Conservation (phyloP, 2,329 filamentous ascomycete genomes). For the Epichloe aotearoae region DNA sequence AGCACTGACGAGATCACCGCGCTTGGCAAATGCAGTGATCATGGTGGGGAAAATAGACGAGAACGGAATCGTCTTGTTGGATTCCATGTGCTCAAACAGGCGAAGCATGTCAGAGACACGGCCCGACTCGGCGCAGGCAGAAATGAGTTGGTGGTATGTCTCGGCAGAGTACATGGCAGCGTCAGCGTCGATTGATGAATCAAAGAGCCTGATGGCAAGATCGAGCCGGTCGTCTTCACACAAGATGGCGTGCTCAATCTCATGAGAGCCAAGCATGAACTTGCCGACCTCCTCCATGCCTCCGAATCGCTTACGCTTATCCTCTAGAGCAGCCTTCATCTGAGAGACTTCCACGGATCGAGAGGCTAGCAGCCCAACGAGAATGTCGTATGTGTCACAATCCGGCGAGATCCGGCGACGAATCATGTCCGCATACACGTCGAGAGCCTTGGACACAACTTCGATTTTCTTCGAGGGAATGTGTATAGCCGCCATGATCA, state of each 20-base stretch:
- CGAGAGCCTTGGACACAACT: constrained; percentile 79
- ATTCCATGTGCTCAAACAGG: constrained; percentile 85
- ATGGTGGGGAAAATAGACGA: constrained; percentile 80
- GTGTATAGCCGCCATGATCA: constrained; percentile 73
- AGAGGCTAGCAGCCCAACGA: constrained; percentile 70
- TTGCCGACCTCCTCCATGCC: constrained; percentile 72
- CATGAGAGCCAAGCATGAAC: constrained; percentile 80
- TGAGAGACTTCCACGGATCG: constrained; percentile 67
- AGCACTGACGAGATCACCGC: constrained; percentile 71
- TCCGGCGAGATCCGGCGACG: constrained; percentile 71
- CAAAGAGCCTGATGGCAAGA: constrained; percentile 75
- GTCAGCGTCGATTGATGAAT: constrained; percentile 53
- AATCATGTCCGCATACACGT: constrained; percentile 95
- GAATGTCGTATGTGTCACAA: constrained; percentile 72
- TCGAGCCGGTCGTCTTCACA: constrained; percentile 77
- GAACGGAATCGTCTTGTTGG: constrained; percentile 57
- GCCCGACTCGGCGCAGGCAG: constrained; percentile 71
- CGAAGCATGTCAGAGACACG: constrained; percentile 79
- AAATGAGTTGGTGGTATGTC: constrained; percentile 75
- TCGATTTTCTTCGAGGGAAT: constrained; percentile 68
- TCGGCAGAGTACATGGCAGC: constrained; percentile 60
- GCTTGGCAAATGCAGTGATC: constrained; percentile 82
- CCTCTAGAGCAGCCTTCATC: constrained; percentile 60
- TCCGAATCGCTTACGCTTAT: constrained; percentile 72
- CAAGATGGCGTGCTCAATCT: constrained; percentile 75